These are phyloP conservation scores for Rhododendron mucronatum DNA, from an alignment of 148 eudicot genomes.

Conservation along the genomic window DNA sequence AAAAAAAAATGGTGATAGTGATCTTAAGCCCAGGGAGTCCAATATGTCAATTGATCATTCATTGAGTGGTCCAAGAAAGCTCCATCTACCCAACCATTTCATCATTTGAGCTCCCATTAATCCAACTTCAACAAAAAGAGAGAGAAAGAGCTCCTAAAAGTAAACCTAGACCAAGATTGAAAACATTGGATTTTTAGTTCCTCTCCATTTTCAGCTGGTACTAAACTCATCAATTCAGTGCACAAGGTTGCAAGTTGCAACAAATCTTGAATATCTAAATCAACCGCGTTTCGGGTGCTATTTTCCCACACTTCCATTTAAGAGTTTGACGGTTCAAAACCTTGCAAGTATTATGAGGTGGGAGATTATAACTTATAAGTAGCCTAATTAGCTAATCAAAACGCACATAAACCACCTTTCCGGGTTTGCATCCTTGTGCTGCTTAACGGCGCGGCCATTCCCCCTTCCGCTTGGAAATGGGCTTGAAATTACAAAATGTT, in stretches of 20 bases:
- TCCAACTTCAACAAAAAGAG: background rate
- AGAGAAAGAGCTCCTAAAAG: background rate
- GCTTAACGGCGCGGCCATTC: background rate
- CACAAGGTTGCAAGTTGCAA: background rate
- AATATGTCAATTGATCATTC: background rate
- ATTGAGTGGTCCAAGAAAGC: conserved; percentile 1
- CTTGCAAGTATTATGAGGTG: background rate
- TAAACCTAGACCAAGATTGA: background rate
- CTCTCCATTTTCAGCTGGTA: background rate
- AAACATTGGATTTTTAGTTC: background rate
- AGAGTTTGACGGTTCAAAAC: background rate
- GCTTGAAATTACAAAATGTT: too few relatives aligned
- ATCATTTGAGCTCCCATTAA: background rate
- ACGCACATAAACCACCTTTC: background rate
- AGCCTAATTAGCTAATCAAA: background rate
- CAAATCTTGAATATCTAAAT: background rate
- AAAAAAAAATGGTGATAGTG: background rate
- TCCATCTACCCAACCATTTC: conserved; percentile 2
- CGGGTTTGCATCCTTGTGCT: background rate
- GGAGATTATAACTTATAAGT: background rate
- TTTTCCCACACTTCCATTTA: background rate
- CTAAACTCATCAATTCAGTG: background rate
- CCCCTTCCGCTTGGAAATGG: too few relatives aligned
- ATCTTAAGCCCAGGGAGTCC: background rate
- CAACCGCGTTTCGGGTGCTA: background rate